Conservation (phyloP, 768 basidiomycete species). For the Tricholoma bakamatsutake region DNA sequence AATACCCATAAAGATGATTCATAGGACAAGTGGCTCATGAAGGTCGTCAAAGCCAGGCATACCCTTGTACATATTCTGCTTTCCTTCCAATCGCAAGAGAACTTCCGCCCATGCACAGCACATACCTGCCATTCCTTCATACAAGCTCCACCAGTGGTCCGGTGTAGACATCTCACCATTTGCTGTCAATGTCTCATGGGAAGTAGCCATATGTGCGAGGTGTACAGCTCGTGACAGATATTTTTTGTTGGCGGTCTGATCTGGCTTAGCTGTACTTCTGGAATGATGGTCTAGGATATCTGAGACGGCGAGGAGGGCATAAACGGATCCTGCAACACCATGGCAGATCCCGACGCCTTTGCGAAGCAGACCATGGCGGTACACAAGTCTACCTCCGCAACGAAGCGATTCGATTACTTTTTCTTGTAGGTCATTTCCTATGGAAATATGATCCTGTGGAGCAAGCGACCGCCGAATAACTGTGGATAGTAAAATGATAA, state of each 20-base stretch:
- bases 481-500: slow-evolving; percentile 42
- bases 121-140: slow-evolving; percentile 54
- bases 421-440: slow-evolving; percentile 18
- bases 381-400: slow-evolving; percentile 38
- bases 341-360: slow-evolving; percentile 61
- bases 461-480: slow-evolving; percentile 26
- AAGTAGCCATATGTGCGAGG: slow-evolving; percentile 39
- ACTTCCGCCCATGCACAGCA: slow-evolving; percentile 52
- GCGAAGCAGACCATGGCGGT: slow-evolving; percentile 41
- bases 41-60: slow-evolving; percentile 40
- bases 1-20: background rate
- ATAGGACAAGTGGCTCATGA: background rate
- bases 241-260: slow-evolving; percentile 2
- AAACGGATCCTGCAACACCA: slow-evolving; percentile 50
- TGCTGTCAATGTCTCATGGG: slow-evolving; percentile 25
- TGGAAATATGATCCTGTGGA: slow-evolving; percentile 6
- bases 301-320: slow-evolving; percentile 43
- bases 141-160: slow-evolving; percentile 51
- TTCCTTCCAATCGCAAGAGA: slow-evolving; percentile 23
- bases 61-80: slow-evolving; percentile 17
- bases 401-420: slow-evolving; percentile 28
- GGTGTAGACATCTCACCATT: slow-evolving; percentile 39
- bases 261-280: background rate
- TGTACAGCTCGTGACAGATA: slow-evolving; percentile 32
- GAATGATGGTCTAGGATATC: slow-evolving; percentile 32